Base-by-base conservation (phyloP, 805 yeast species). In the Nakazawaea anatomiae region DNA sequence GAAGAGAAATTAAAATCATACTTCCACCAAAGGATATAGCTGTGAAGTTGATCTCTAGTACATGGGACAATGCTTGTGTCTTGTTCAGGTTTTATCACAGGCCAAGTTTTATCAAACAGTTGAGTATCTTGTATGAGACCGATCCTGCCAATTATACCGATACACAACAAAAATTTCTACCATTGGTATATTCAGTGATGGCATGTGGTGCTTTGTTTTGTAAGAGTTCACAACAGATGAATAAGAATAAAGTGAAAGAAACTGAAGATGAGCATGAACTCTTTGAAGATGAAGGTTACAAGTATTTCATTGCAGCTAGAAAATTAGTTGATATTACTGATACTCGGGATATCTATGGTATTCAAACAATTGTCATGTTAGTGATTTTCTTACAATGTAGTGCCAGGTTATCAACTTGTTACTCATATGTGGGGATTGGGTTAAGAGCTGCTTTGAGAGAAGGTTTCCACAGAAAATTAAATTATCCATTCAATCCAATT, bases 361-460 rank as follows among this genome's bases (percentile, higher is more conserved):
- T 89, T 54, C 96, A 89, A 67, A 83, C 96, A 0, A 77, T 89
- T 50, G 89, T 90, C 35, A 88, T 89, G 91, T 73, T 90, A 76
- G 83, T 88, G 27, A 73, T 89, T 55, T 90, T 88, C 66, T 68
- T 90, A 46, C 96, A 90, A 66, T 89, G 96, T 61, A 85, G 95
- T 3, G 96, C 96, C 0, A 75, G 94, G 56, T 71, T 90, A 51
- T 83, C 92, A 0, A 86, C 95, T 1, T 89, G 96, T 64, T 89
- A 90, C 64, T 84, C 95, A 0, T 90, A 89, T 64, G 87, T 89
- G 55, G 96, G 97, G 6, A 83, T 89, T 48, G 97, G 96, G 0
- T 67, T 89, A 44, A 71, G 96, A 61, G 82, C 91, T 28, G 92
- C 96, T 0, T 65, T 89, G 43, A 77, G 90, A 57, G 89, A 88